Conservation (phyloP, 2,329 filamentous ascomycete genomes). For the Fusarium sp. region DNA sequence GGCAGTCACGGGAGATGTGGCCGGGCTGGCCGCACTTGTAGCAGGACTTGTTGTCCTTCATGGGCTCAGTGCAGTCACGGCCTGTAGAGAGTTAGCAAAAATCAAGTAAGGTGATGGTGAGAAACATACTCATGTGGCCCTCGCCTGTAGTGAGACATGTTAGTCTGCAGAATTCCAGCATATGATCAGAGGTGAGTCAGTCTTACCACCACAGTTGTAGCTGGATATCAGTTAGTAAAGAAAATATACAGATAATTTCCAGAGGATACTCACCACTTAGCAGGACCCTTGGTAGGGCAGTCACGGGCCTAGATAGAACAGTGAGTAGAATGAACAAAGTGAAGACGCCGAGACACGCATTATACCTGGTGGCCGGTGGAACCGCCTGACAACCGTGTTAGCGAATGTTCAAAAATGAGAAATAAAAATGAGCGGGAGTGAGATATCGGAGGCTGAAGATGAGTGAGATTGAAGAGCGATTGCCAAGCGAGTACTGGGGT, state of each 20-base stretch:
- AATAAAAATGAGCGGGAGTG: neutral
- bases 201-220: slow-evolving; percentile 84
- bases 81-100: slow-evolving; percentile 60
- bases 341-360: slow-evolving; percentile 22
- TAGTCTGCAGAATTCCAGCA: slow-evolving; percentile 33
- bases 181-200: neutral
- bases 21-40: slow-evolving; percentile 85
- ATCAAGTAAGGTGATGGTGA: neutral
- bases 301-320: slow-evolving; percentile 74
- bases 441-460: neutral
- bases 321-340: slow-evolving; percentile 22
- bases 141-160: slow-evolving; percentile 58
- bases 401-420: slow-evolving; percentile 13
- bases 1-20: slow-evolving; percentile 93
- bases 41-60: slow-evolving; percentile 86
- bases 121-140: slow-evolving; percentile 82
- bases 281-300: slow-evolving; percentile 85
- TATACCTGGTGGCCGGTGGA: slow-evolving; percentile 80
- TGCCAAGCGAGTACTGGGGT: slow-evolving; percentile 7
- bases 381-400: slow-evolving; percentile 68
- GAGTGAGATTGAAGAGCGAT: slow-evolving; percentile 1
- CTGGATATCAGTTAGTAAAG: slow-evolving; percentile 56
- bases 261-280: slow-evolving; percentile 76
- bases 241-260: neutral
- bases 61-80: slow-evolving; percentile 90